phyloP scores from a whole-genome alignment of 176 grass and related monocot species.

The Metroxylon sagu region DNA sequence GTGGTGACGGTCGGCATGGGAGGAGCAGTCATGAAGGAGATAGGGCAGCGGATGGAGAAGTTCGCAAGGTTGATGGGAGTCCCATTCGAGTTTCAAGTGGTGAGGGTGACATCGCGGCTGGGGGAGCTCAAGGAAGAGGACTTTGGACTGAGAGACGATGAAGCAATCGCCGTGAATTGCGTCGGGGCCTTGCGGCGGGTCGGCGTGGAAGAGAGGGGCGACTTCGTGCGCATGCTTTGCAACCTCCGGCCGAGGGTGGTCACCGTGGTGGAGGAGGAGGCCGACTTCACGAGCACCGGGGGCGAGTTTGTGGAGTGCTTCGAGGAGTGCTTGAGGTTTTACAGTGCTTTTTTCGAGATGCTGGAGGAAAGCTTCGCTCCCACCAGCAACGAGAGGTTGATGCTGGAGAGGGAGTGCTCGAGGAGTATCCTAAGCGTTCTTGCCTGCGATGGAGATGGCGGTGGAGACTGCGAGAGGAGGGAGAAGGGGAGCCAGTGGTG shows the following conservation, averaged over 20 bases:
- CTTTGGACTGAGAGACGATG: background rate
- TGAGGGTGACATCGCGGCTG: background rate
- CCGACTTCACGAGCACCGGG: conserved; percentile 1
- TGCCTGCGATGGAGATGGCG: background rate
- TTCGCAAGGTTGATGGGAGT: conserved; percentile 22
- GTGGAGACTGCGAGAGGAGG: conserved; percentile 3
- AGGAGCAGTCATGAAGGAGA: conserved; percentile 7
- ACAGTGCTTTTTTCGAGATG: conserved; percentile 13
- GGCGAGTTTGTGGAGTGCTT: conserved; percentile 5
- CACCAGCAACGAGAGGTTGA: conserved; percentile 19
- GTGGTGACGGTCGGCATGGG: background rate
- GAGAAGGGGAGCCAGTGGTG: conserved; percentile 21
- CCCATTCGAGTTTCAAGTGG: conserved; percentile 10
- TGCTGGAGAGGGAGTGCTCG: conserved; percentile 10
- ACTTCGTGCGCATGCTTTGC: conserved; percentile 4
- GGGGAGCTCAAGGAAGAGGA: conserved; percentile 2
- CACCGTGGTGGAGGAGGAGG: conserved; percentile 21
- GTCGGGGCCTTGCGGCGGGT: conserved; percentile 1
- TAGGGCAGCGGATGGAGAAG: conserved; percentile 14
- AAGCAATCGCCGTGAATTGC: conserved; percentile 21
- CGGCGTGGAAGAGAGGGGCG: background rate
- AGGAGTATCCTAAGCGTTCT: conserved; percentile 6
- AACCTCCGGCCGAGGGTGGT: conserved; percentile 5
- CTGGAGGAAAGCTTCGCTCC: conserved; percentile 18
- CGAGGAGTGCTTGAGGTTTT: conserved; percentile 21